These are phyloP conservation scores for Ceratorhiza oryzae-sativae DNA, from an alignment of 1,284 basidiomycete species.

Conservation along the genomic window DNA sequence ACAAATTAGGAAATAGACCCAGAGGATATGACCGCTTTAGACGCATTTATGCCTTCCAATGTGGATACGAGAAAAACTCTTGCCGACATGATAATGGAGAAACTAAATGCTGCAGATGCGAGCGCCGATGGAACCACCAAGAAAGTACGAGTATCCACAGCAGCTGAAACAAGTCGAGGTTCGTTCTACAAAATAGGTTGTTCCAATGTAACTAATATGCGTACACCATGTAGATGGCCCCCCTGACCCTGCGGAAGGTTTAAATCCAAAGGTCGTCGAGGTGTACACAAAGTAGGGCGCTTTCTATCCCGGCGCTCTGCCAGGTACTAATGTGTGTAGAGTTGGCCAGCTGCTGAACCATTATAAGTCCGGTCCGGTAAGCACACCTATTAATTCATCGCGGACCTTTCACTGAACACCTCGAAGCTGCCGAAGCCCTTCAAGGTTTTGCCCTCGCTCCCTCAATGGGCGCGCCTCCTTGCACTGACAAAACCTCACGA, in stretches of 20 bases:
- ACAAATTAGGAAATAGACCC: slow-evolving; percentile 82
- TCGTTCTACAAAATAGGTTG: slow-evolving; percentile 37
- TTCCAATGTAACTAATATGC: not conserved
- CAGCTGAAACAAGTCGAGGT: slow-evolving; percentile 57
- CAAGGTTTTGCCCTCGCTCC: slow-evolving; percentile 97
- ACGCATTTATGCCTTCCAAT: slow-evolving; percentile 77
- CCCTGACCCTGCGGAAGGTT: slow-evolving; percentile 87
- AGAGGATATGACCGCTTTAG: slow-evolving; percentile 83
- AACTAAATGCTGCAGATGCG: slow-evolving; percentile 73
- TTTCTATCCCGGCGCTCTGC: not conserved
- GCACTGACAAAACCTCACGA: slow-evolving; percentile 90
- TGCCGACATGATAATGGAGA: slow-evolving; percentile 95
- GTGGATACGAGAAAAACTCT: slow-evolving; percentile 80
- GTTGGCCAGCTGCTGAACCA: slow-evolving; percentile 78
- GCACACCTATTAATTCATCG: not conserved
- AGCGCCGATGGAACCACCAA: slow-evolving; percentile 50
- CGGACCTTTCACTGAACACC: not conserved
- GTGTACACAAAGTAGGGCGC: slow-evolving; percentile 86
- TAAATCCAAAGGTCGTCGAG: slow-evolving; percentile 96
- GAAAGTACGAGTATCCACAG: slow-evolving; percentile 39
- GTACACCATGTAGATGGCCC: slow-evolving; percentile 56
- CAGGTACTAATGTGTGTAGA: slow-evolving; percentile 19
- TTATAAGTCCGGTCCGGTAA: slow-evolving; percentile 88
- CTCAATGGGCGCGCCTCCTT: slow-evolving; percentile 95
- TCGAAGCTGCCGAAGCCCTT: slow-evolving; percentile 85